Percentiles rank a stretch among this genome's conserved stretches.
Evolutionary conservation across 1,284 basidiomycete genomes (phyloP).

Genomic region (Ceratobasidium sp.): DNA sequence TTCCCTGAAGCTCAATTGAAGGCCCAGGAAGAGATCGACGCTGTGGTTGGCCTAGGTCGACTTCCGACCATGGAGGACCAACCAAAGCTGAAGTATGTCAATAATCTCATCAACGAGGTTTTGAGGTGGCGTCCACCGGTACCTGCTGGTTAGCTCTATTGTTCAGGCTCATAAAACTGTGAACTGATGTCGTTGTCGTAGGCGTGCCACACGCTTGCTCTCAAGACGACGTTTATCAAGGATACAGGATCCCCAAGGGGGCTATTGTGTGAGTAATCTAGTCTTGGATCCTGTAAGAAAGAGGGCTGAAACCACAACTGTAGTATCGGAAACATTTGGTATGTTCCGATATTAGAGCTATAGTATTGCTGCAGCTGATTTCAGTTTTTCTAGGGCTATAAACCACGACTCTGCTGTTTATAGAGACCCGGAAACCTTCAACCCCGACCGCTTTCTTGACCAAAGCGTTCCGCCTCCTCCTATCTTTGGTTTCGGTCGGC

Average conservation of each 20-base stretch:
- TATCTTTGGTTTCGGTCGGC: conserved; percentile 8
- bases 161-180: not conserved
- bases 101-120: conserved; percentile 40
- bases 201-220: conserved; percentile 57
- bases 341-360: not conserved
- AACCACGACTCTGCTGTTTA: conserved; percentile 11
- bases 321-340: conserved; percentile 27
- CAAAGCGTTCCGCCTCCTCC: not conserved
- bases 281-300: not conserved
- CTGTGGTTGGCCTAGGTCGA: conserved; percentile 17
- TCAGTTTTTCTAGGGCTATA: conserved; percentile 5
- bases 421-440: conserved; percentile 4
- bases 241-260: conserved; percentile 59
- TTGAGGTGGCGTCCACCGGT: conserved; percentile 40
- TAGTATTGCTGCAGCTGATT: no score
- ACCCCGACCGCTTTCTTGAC: conserved; percentile 17
- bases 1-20: conserved; percentile 31
- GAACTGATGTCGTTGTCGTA: conserved; percentile 37
- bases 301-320: not conserved
- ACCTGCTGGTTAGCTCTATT: conserved; percentile 20
- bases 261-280: conserved; percentile 16
- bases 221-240: conserved; percentile 57
- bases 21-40: conserved; percentile 42
- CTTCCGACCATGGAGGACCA: conserved; percentile 37
- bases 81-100: conserved; percentile 38